Conservation (phyloP, 108 stramenopile genomes). For the Phaeodactylum tricornutum region DNA sequence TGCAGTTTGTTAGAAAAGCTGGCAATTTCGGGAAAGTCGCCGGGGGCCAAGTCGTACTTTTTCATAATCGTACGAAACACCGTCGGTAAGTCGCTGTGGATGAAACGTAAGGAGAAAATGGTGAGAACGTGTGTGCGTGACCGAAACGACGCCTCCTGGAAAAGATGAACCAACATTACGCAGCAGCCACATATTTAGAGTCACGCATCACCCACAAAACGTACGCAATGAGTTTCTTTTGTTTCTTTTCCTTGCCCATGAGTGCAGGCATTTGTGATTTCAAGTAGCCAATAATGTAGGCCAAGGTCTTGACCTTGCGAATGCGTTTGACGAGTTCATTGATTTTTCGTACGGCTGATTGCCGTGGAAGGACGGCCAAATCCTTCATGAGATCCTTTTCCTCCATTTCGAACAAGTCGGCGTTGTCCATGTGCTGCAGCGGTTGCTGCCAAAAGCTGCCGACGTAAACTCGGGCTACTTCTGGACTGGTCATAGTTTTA, state of each 20-base stretch:
- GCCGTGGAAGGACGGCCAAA: conserved; percentile 86
- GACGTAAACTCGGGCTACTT: conserved; percentile 95
- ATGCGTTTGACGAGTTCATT: conserved; percentile 98
- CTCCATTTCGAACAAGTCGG: conserved; percentile 80
- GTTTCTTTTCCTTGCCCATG: conserved; percentile 96
- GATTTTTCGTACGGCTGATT: conserved; percentile 93
- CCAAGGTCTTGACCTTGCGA: conserved; percentile 89
- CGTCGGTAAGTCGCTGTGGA: conserved; percentile 84
- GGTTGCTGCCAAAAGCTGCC: conserved; percentile 91
- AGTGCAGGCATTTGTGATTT: conserved; percentile 94
- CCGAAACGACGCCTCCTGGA: too few relatives aligned
- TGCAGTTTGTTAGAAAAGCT: conserved; percentile 72
- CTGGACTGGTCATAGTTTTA: conserved; percentile 91
- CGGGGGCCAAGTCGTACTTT: conserved; percentile 86
- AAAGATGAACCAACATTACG: too few relatives aligned
- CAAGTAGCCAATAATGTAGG: conserved; percentile 82
- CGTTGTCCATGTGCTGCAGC: conserved; percentile 75
- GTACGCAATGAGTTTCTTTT: conserved; percentile 88
- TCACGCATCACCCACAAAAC: too few relatives aligned
- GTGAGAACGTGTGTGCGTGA: too few relatives aligned
- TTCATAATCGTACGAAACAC: conserved; percentile 89
- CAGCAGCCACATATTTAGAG: too few relatives aligned
- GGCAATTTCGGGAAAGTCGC: conserved; percentile 64
- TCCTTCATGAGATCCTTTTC: conserved; percentile 94
- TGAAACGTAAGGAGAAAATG: too few relatives aligned